Percentiles rank a stretch among this genome's conserved stretches.
These are phyloP conservation scores for Agrocybe pediades DNA, from an alignment of 768 basidiomycete genomes.

Conservation along the genomic window DNA sequence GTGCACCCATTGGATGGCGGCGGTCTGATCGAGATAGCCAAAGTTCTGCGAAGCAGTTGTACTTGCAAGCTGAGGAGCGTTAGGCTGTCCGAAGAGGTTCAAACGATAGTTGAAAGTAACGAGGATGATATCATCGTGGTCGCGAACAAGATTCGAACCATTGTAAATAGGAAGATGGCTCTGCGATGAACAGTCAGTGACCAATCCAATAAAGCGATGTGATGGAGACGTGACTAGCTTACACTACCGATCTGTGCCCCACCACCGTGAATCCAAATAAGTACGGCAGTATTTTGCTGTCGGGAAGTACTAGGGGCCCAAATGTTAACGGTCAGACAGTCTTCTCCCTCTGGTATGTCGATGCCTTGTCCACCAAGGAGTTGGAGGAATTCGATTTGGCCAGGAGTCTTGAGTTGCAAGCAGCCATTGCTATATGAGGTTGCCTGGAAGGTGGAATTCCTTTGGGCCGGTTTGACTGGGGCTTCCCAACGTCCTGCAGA, in stretches of 20 bases:
- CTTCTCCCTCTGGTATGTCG: slow-evolving; percentile 31
- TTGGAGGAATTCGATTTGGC: slow-evolving; percentile 22
- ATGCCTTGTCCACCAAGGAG: slow-evolving; percentile 22
- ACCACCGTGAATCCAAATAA: slow-evolving; percentile 40
- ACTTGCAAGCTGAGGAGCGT: slow-evolving; percentile 33
- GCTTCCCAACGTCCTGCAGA: slow-evolving; percentile 32
- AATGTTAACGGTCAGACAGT: slow-evolving; percentile 38
- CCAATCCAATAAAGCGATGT: neutral
- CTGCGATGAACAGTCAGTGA: slow-evolving; percentile 12
- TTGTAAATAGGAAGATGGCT: slow-evolving; percentile 27
- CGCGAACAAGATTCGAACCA: slow-evolving; percentile 30
- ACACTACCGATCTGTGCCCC: slow-evolving; percentile 35
- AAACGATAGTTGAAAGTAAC: slow-evolving; percentile 40
- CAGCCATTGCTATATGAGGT: slow-evolving; percentile 30
- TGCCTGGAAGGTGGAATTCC: slow-evolving; percentile 21
- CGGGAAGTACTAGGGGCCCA: slow-evolving; percentile 34
- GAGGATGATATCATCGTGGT: slow-evolving; percentile 34
- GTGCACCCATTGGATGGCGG: slow-evolving; percentile 47
- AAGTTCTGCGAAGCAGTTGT: slow-evolving; percentile 28
- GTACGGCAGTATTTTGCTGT: slow-evolving; percentile 34
- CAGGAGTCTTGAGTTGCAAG: slow-evolving; percentile 20
- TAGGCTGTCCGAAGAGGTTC: slow-evolving; percentile 40
- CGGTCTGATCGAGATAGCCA: slow-evolving; percentile 36
- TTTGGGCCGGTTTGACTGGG: slow-evolving; percentile 21
- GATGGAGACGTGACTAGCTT: slow-evolving; percentile 8